These are phyloP conservation scores for Daldinia sp. DNA, from an alignment of 2,329 filamentous ascomycete genomes.

Conservation along the genomic window DNA sequence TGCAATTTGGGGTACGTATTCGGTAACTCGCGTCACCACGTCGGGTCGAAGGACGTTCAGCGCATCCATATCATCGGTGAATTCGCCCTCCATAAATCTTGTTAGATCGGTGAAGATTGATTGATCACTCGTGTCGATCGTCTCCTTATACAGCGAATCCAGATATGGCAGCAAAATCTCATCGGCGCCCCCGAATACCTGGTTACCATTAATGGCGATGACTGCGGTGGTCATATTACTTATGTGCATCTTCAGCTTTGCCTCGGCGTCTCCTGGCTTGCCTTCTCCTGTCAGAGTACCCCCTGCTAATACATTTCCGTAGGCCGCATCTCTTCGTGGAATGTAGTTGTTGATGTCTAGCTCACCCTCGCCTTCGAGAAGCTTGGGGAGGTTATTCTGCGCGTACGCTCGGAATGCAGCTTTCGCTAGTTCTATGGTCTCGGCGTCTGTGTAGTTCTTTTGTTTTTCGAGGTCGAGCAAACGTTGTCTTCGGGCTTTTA, in stretches of 20 bases:
- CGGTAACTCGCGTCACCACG: conserved; percentile 87
- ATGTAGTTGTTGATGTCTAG: conserved; percentile 65
- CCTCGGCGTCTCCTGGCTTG: conserved; percentile 79
- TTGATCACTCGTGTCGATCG: conserved; percentile 71
- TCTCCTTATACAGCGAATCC: conserved; percentile 75
- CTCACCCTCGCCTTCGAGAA: conserved; percentile 58
- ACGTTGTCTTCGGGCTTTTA: conserved; percentile 79
- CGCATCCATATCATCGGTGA: conserved; percentile 87
- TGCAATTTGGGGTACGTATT: conserved; percentile 90
- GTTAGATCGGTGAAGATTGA: conserved; percentile 89
- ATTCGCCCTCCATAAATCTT: conserved; percentile 85
- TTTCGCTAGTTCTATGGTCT: conserved; percentile 61
- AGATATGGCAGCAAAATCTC: conserved; percentile 85
- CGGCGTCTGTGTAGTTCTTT: conserved; percentile 67
- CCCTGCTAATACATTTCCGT: conserved; percentile 67
- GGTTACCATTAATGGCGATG: conserved; percentile 60
- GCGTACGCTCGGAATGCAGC: conserved; percentile 69
- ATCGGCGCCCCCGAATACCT: conserved; percentile 67
- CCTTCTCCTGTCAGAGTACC: conserved; percentile 68
- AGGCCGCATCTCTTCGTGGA: conserved; percentile 63
- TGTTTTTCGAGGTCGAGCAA: conserved; percentile 83
- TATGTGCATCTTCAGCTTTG: conserved; percentile 91
- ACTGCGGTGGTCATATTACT: conserved; percentile 69
- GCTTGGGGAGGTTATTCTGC: conserved; percentile 65
- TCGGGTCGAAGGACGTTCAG: conserved; percentile 88